A percentile compares a stretch with the other conserved stretches of the same genome.
These are phyloP conservation scores for Cercospora sp. DNA, from an alignment of 2,329 filamentous ascomycete species.

Conservation along the genomic window DNA sequence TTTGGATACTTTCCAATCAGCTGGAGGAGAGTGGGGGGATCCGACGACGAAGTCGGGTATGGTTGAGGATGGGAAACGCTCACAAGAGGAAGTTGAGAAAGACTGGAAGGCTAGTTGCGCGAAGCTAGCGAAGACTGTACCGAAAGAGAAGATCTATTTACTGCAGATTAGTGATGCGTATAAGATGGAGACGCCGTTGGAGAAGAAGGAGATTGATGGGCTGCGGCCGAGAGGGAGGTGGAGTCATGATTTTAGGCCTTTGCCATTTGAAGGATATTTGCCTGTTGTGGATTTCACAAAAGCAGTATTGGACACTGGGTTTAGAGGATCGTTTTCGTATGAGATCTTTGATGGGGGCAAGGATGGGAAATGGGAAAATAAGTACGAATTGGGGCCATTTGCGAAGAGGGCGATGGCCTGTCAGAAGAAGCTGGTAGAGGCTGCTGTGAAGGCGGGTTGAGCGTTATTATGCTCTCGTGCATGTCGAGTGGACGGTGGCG, in stretches of 20 bases:
- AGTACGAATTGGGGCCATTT: conserved; percentile 48
- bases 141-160: conserved; percentile 70
- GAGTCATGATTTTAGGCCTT: conserved; percentile 69
- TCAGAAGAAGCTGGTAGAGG: conserved; percentile 44
- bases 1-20: conserved; percentile 75
- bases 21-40: conserved; percentile 71
- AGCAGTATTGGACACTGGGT: conserved; percentile 68
- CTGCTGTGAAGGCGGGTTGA: conserved; percentile 8
- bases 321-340: conserved; percentile 65
- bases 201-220: conserved; percentile 52
- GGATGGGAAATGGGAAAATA: conserved; percentile 54
- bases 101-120: conserved; percentile 40
- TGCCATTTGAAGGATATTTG: conserved; percentile 71
- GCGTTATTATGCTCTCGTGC: not conserved
- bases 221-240: conserved; percentile 64
- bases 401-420: conserved; percentile 36
- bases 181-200: conserved; percentile 57
- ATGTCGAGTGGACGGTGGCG: not conserved
- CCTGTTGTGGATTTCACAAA: conserved; percentile 64
- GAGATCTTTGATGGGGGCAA: conserved; percentile 67
- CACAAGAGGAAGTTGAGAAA: conserved; percentile 49
- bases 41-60: conserved; percentile 64
- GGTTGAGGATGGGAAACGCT: conserved; percentile 48
- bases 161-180: conserved; percentile 77
- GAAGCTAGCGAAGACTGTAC: conserved; percentile 59